A percentile compares a stretch with the other conserved stretches of the same genome.
These are phyloP conservation scores for Coprinopsis marcescibilis DNA, from an alignment of 768 basidiomycete genomes.

Conservation along the genomic window DNA sequence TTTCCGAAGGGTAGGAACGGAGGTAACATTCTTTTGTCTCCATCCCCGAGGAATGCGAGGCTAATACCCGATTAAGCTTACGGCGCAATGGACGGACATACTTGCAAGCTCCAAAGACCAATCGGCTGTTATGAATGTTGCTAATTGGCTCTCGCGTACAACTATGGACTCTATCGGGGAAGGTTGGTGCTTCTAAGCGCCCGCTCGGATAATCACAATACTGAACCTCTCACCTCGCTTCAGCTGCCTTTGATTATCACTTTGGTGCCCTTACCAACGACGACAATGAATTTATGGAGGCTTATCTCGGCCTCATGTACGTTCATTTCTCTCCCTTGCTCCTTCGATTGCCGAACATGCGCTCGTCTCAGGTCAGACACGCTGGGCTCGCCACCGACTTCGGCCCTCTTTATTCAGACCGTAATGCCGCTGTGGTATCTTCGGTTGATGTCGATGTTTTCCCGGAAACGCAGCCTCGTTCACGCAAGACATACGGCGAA, in stretches of 20 bases:
- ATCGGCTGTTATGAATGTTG: slow-evolving; percentile 40
- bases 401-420: slow-evolving; percentile 43
- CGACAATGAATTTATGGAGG: slow-evolving; percentile 48
- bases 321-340: slow-evolving; percentile 6
- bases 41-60: not conserved
- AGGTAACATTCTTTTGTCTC: slow-evolving; percentile 21
- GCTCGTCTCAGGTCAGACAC: slow-evolving; percentile 37
- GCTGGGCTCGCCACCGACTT: slow-evolving; percentile 40
- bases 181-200: slow-evolving; percentile 26
- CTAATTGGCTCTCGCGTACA: slow-evolving; percentile 43
- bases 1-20: slow-evolving; percentile 38
- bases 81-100: slow-evolving; percentile 45
- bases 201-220: not conserved
- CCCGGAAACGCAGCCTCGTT: slow-evolving; percentile 37
- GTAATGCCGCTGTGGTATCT: slow-evolving; percentile 43
- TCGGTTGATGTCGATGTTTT: slow-evolving; percentile 40
- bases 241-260: slow-evolving; percentile 51
- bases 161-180: slow-evolving; percentile 48
- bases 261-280: slow-evolving; percentile 46
- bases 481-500: slow-evolving; percentile 41
- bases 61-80: slow-evolving; percentile 32
- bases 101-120: slow-evolving; percentile 37
- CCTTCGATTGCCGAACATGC: not conserved
- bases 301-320: slow-evolving; percentile 48
- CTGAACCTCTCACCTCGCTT: not conserved